Percentiles rank a stretch among this genome's conserved stretches.
phyloP scores from a whole-genome alignment of 495 filamentous ascomycete genomes.

The Penicillium mononematosum region DNA sequence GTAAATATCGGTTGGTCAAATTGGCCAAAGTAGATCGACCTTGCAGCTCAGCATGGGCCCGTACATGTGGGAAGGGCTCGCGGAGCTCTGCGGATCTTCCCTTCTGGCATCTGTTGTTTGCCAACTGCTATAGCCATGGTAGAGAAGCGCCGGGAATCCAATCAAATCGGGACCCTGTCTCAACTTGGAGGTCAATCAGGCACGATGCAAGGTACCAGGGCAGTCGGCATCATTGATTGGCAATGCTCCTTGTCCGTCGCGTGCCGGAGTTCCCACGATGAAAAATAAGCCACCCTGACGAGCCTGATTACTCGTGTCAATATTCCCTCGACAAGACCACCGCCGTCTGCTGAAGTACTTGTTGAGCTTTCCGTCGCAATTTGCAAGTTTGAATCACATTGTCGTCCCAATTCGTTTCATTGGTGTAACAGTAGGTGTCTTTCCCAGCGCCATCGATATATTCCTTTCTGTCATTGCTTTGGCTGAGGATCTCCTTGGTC shows the following conservation, averaged over 20 bases:
- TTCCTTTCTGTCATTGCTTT: neutral
- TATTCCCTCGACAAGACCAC: neutral
- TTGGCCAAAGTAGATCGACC: neutral
- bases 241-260: slow-evolving; percentile 6
- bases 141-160: neutral
- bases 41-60: neutral
- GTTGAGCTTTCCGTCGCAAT: neutral
- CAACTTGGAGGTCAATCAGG: too few relatives aligned
- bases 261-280: slow-evolving; percentile 1
- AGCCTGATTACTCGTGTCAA: neutral
- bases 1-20: neutral
- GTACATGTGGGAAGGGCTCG: neutral
- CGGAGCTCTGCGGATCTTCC: slow-evolving; percentile 5
- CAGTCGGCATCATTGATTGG: slow-evolving; percentile 14
- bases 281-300: neutral
- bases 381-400: too few relatives aligned
- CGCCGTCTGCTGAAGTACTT: neutral
- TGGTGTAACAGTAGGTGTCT: neutral
- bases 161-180: neutral
- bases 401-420: neutral
- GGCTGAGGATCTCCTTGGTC: neutral
- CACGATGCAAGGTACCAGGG: neutral
- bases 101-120: neutral
- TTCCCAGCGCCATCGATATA: neutral
- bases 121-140: neutral